phyloP scores from a whole-genome alignment of 163 green algal genomes.

The Chloromonas sp. region DNA sequence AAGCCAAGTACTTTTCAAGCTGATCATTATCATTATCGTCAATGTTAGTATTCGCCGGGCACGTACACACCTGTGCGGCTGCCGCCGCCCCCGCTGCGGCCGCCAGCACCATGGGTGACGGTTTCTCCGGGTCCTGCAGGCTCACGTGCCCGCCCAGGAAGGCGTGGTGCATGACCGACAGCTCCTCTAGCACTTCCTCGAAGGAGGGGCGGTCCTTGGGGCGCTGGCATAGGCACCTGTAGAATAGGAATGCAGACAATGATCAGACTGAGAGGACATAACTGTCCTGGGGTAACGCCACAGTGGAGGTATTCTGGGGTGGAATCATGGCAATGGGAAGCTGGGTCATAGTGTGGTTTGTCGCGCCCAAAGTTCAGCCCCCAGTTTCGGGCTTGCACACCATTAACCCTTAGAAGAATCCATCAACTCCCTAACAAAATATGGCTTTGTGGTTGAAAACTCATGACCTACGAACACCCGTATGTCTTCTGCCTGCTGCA shows the following conservation, averaged over 20 bases:
- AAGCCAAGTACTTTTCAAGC: too few relatives aligned
- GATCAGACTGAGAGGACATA: not conserved
- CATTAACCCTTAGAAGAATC: too few relatives aligned
- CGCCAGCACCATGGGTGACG: not conserved
- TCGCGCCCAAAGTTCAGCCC: too few relatives aligned
- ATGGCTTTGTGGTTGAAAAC: too few relatives aligned
- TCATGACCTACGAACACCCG: too few relatives aligned
- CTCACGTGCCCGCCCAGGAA: not conserved
- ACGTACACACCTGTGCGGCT: too few relatives aligned
- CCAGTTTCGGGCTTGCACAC: too few relatives aligned
- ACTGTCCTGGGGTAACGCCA: not conserved
- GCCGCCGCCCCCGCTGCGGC: not conserved
- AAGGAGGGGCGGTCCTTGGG: conserved; percentile 6
- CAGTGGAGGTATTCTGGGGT: not conserved
- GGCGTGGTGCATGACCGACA: not conserved
- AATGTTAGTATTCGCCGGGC: too few relatives aligned
- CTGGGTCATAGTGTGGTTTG: not conserved
- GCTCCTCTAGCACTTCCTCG: not conserved
- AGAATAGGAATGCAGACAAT: not conserved
- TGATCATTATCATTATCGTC: too few relatives aligned
- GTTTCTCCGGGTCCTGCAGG: not conserved
- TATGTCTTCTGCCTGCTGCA: too few relatives aligned
- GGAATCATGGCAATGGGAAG: not conserved
- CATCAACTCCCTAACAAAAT: too few relatives aligned
- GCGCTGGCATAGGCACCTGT: not conserved